These are phyloP conservation scores for Phytophthora colocasiae DNA, from an alignment of 352 stramenopile species.

Conservation along the genomic window DNA sequence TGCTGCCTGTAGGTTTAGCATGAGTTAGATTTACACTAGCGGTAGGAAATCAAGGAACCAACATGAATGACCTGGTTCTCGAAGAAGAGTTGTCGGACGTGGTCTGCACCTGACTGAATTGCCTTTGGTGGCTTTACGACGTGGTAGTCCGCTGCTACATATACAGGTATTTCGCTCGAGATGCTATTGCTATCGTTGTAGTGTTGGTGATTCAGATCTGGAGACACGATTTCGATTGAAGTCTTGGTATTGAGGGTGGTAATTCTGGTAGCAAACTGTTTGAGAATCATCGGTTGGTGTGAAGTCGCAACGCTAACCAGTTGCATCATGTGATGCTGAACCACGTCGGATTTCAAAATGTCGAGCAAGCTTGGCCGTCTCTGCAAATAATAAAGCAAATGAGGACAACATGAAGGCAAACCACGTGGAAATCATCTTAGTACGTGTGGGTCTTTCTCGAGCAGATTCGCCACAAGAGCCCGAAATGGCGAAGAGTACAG, in stretches of 20 bases:
- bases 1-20: slow-evolving; percentile 42
- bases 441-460: slow-evolving; percentile 56
- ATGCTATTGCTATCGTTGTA: background rate
- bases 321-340: slow-evolving; percentile 42
- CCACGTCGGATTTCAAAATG: slow-evolving; percentile 32
- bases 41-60: background rate
- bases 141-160: background rate
- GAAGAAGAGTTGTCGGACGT: slow-evolving; percentile 58
- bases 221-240: background rate
- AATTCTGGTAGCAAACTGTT: slow-evolving; percentile 27
- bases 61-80: slow-evolving; percentile 62
- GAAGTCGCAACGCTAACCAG: slow-evolving; percentile 40
- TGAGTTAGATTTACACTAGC: background rate
- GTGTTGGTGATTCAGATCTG: slow-evolving; percentile 1
- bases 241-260: too few relatives aligned
- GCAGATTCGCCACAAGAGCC: slow-evolving; percentile 38
- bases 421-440: background rate
- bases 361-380: slow-evolving; percentile 29
- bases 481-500: slow-evolving; percentile 44
- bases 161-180: background rate
- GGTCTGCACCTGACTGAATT: slow-evolving; percentile 9
- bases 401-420: background rate
- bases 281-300: slow-evolving; percentile 36
- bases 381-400: slow-evolving; percentile 19
- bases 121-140: background rate